phyloP scores from a whole-genome alignment of 176 grass and related monocot genomes.

The Elaeis guineensis region DNA sequence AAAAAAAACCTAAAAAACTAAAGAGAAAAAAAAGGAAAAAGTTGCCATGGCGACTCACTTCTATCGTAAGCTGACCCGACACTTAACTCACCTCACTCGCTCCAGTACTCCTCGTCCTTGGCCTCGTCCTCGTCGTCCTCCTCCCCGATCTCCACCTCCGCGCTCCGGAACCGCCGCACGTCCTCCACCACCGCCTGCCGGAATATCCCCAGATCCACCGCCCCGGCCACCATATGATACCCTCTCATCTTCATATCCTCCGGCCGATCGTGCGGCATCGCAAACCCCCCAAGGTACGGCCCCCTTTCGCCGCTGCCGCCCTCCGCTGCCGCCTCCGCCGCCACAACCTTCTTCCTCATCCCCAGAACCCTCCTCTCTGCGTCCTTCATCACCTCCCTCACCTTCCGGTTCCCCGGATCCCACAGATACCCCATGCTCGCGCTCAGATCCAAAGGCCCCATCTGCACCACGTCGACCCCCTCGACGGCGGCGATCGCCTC shows the following conservation, averaged over 20 bases:
- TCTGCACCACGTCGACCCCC: constrained; percentile 82
- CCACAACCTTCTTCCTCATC: constrained; percentile 13
- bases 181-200: constrained; percentile 49
- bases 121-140: constrained; percentile 35
- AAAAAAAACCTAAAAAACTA: background rate
- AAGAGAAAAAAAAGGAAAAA: background rate
- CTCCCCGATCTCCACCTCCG: constrained; percentile 52
- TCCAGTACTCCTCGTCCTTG: constrained; percentile 65
- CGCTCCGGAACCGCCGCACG: constrained; percentile 51
- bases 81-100: constrained; percentile 42
- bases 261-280: constrained; percentile 67
- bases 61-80: background rate
- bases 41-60: background rate
- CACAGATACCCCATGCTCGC: constrained; percentile 92
- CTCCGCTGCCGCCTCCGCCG: constrained; percentile 1
- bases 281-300: constrained; percentile 62
- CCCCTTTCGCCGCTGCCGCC: background rate
- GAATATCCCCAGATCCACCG: constrained; percentile 67
- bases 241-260: constrained; percentile 84
- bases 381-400: constrained; percentile 54
- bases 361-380: constrained; percentile 61
- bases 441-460: constrained; percentile 75
- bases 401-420: constrained; percentile 87
- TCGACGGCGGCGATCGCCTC: constrained; percentile 78
- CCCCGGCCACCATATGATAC: constrained; percentile 83